Evolutionary conservation across 495 filamentous ascomycete species (phyloP), one percentile per base, ranked within the genome.

Genomic region (Pyrenula aspistea): DNA sequence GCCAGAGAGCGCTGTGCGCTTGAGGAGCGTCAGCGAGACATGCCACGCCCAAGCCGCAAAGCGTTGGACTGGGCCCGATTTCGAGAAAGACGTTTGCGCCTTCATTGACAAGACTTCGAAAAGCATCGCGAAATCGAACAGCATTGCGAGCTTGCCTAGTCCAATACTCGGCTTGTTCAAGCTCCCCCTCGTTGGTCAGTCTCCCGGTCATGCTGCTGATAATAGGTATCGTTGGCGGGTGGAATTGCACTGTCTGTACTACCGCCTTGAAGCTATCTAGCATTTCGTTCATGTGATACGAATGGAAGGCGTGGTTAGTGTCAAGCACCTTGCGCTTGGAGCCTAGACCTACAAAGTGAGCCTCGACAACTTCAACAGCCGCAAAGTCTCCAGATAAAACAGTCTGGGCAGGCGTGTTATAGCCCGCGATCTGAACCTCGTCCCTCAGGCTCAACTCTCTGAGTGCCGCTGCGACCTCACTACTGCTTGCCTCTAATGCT

Each of bases 81-180:
- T 69, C 67, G 48, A 69, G 50, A 49, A 67, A 67, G n/a, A 62
- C 42, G 36, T 63, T 63, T 10, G 55, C 62, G 11, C 63, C 65
- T 4, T 50, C 57, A 12, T 54, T 21, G 48, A 22, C 47, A 2
- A 69, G 54, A 31, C 54, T 56, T 48, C 62, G 59, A 56, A 69
- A 58, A 23, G 55, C 58, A 25, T 69, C 65, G 23, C 21, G 53
- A 51, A 67, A 67, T 2, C 60, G 63, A 58, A 69, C 66, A 1
- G 65, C 36, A 12, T 60, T 47, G 52, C 66, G 66, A 48, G 53
- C 59, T 49, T 68, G 66, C 22, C 53, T 51, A 19, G 62, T 57
- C 66, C 66, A 69, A 55, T 67, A 67, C 1, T 63, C 65, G 20
- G 63, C 24, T 49, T 59, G 25, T 58, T 65, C 57, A 49, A 68